These are phyloP conservation scores for Penicillium sp. DNA, from an alignment of 2,329 filamentous ascomycete genomes.

Conservation along the genomic window DNA sequence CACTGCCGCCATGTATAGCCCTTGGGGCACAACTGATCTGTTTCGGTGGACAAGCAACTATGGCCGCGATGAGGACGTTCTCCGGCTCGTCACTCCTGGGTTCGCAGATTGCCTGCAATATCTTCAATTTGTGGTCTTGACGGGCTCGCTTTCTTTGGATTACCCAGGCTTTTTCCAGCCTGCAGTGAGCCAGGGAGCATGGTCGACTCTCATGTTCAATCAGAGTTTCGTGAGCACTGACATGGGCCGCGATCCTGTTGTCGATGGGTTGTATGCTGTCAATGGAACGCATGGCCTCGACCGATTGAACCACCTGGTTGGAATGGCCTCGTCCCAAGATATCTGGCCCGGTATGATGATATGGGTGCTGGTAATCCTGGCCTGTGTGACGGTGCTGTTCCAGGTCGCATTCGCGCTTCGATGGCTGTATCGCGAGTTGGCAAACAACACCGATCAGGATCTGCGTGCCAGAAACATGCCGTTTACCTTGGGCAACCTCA, in stretches of 20 bases:
- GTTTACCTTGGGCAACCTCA: constrained; percentile 73
- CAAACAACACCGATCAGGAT: constrained; percentile 76
- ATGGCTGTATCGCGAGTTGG: constrained; percentile 71
- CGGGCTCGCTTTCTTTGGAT: constrained; percentile 78
- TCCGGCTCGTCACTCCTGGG: constrained; percentile 89
- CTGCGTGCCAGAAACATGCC: constrained; percentile 87
- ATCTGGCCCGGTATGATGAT: constrained; percentile 94
- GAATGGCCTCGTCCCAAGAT: constrained; percentile 72
- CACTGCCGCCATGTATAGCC: constrained; percentile 81
- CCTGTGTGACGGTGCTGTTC: constrained; percentile 63
- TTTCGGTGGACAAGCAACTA: constrained; percentile 99
- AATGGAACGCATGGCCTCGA: constrained; percentile 78
- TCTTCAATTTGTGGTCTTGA: constrained; percentile 86
- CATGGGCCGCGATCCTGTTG: constrained; percentile 63
- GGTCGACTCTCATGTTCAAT: constrained; percentile 92
- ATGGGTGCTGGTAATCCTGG: constrained; percentile 79
- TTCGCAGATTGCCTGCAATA: constrained; percentile 97
- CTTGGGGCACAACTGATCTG: constrained; percentile 86
- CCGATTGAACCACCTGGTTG: constrained; percentile 73
- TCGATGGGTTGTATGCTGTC: constrained; percentile 83
- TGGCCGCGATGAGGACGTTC: constrained; percentile 84
- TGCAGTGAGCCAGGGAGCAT: constrained; percentile 78
- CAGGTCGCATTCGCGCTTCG: constrained; percentile 74
- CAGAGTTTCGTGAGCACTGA: constrained; percentile 75
- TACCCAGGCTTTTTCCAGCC: constrained; percentile 97